Evolutionary conservation across 305 asterid genomes (phyloP).

Genomic region (Withania somnifera): DNA sequence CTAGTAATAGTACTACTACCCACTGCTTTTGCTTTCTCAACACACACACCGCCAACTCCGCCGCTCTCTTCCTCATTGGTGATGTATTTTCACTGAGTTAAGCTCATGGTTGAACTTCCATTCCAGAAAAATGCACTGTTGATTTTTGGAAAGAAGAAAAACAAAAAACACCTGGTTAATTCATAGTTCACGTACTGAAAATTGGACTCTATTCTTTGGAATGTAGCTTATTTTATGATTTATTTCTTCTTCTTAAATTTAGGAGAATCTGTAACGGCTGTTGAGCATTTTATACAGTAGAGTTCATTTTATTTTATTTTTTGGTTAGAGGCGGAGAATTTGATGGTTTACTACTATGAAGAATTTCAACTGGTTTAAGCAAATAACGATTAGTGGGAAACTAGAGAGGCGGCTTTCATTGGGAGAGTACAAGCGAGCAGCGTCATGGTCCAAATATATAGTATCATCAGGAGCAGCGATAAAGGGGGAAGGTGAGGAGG

Average conservation of each 20-base stretch:
- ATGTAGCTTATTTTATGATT: not conserved
- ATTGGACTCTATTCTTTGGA: not conserved
- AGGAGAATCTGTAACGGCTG: not conserved
- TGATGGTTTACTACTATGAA: constrained; percentile 47
- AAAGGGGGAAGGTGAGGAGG: constrained; percentile 59
- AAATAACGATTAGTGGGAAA: constrained; percentile 61
- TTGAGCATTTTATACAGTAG: not conserved
- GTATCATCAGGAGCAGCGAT: constrained; percentile 78
- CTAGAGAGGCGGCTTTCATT: constrained; percentile 80
- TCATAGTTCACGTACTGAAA: too few relatives aligned
- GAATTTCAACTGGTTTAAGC: constrained; percentile 66
- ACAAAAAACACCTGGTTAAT: too few relatives aligned
- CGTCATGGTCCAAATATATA: constrained; percentile 89
- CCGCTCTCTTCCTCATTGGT: not conserved
- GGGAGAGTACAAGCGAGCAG: constrained; percentile 82
- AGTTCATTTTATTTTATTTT: not conserved
- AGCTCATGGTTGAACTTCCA: not conserved
- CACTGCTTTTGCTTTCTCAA: not conserved
- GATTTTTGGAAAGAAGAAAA: too few relatives aligned
- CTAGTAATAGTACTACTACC: not conserved
- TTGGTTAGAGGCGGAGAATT: not conserved
- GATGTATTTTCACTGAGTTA: too few relatives aligned
- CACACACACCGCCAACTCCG: not conserved
- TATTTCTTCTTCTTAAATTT: not conserved
- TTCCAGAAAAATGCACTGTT: too few relatives aligned